A percentile compares a stretch with the other conserved stretches of the same genome.
phyloP scores from a whole-genome alignment of 805 yeast genomes.

The Yamadazyma laniorum region DNA sequence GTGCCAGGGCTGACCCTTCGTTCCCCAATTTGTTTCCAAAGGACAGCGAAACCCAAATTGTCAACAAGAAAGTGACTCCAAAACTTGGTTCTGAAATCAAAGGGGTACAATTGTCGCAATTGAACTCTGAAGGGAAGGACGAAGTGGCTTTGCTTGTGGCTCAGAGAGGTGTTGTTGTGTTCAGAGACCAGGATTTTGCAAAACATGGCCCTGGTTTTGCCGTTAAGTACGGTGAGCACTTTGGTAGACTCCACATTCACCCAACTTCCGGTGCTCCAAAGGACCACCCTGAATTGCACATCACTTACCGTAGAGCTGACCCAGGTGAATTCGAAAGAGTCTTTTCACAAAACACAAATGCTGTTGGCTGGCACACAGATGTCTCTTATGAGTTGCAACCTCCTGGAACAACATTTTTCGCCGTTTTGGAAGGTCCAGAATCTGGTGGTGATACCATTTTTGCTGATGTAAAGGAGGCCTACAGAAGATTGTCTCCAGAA shows the following conservation, averaged over 20 bases:
- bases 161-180: conserved; percentile 65
- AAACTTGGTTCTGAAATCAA: conserved; percentile 65
- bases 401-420: conserved; percentile 67
- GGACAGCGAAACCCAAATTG: conserved; percentile 16
- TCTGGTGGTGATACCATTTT: conserved; percentile 80
- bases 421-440: conserved; percentile 55
- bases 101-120: conserved; percentile 57
- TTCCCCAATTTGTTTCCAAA: conserved; percentile 52
- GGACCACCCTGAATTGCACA: conserved; percentile 61
- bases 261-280: conserved; percentile 72
- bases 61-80: conserved; percentile 53
- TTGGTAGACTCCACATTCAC: conserved; percentile 71
- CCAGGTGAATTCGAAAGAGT: conserved; percentile 35
- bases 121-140: conserved; percentile 55
- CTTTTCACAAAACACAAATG: conserved; percentile 34
- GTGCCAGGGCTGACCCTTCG: conserved; percentile 60
- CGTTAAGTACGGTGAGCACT: conserved; percentile 57
- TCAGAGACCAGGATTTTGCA: conserved; percentile 66
- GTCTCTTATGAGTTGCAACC: conserved; percentile 73
- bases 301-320: conserved; percentile 53
- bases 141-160: conserved; percentile 70
- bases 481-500: conserved; percentile 64
- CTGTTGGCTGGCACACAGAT: conserved; percentile 67
- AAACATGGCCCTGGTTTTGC: conserved; percentile 47
- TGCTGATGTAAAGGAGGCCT: conserved; percentile 70